Evolutionary conservation across 768 basidiomycete genomes (phyloP).

Genomic region (Pulveroboletus ravenelii): DNA sequence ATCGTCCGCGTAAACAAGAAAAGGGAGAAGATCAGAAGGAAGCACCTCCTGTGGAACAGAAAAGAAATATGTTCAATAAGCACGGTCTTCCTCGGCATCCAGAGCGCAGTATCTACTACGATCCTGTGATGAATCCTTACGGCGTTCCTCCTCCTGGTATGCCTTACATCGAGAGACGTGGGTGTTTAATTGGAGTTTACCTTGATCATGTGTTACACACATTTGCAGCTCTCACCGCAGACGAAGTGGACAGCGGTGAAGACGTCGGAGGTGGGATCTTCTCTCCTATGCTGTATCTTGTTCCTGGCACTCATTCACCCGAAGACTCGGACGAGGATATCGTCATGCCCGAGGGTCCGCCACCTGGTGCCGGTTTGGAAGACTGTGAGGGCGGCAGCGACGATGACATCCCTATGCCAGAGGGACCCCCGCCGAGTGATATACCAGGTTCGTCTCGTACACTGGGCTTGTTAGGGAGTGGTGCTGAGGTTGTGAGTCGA

Average conservation of each 20-base stretch:
- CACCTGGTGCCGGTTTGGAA: constrained; percentile 40
- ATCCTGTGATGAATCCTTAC: constrained; percentile 88
- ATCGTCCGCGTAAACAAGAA: constrained; percentile 48
- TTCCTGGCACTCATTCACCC: background rate
- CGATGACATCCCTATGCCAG: constrained; percentile 88
- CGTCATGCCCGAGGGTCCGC: constrained; percentile 56
- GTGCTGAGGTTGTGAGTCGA: background rate
- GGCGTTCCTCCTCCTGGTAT: constrained; percentile 94
- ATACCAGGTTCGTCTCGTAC: constrained; percentile 15
- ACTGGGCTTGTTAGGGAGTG: background rate
- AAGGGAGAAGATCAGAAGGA: constrained; percentile 39
- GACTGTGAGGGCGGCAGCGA: constrained; percentile 53
- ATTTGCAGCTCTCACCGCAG: constrained; percentile 50
- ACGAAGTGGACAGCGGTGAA: constrained; percentile 61
- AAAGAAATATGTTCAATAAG: constrained; percentile 72
- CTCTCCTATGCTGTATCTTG: background rate
- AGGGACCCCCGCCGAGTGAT: constrained; percentile 60
- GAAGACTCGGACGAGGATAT: constrained; percentile 52
- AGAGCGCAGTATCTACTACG: constrained; percentile 90
- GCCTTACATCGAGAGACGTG: constrained; percentile 89
- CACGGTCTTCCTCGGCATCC: constrained; percentile 85
- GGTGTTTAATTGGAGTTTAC: constrained; percentile 28
- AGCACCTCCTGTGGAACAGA: constrained; percentile 37
- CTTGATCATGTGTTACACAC: background rate
- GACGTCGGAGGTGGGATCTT: constrained; percentile 43